phyloP scores from a whole-genome alignment of 768 basidiomycete species.

The Filobasidium wieringae region DNA sequence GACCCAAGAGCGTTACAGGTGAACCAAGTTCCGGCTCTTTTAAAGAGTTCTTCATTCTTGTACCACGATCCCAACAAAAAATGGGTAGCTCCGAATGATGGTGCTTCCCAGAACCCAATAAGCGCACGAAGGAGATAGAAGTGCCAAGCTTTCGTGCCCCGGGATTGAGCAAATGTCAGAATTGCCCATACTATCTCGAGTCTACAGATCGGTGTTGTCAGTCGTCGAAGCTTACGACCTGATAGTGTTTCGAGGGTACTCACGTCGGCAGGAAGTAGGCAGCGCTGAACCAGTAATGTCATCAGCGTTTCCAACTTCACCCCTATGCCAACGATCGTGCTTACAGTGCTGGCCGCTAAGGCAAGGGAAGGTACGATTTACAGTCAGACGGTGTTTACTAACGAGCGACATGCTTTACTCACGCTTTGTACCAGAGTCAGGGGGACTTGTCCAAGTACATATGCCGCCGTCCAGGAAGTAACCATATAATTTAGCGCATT shows the following conservation, averaged over 20 bases:
- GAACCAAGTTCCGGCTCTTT: slow-evolving; percentile 13
- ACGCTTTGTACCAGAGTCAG: slow-evolving; percentile 20
- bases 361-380: too few relatives aligned
- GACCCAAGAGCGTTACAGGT: neutral
- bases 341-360: slow-evolving; percentile 9
- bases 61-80: slow-evolving; percentile 19
- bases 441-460: slow-evolving; percentile 24
- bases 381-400: too few relatives aligned
- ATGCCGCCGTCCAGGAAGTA: slow-evolving; percentile 13
- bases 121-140: slow-evolving; percentile 29
- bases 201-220: neutral
- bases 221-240: neutral
- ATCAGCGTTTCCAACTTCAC: neutral
- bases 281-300: neutral
- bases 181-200: slow-evolving; percentile 11
- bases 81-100: slow-evolving; percentile 24
- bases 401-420: neutral
- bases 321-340: slow-evolving; percentile 5
- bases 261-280: neutral
- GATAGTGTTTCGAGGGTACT: neutral
- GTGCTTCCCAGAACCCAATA: slow-evolving; percentile 28
- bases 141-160: slow-evolving; percentile 9
- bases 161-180: neutral
- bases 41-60: slow-evolving; percentile 11
- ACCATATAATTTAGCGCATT: slow-evolving; percentile 24